Conservation (phyloP, 169 alveolate species). For the Blepharisma undulans region DNA sequence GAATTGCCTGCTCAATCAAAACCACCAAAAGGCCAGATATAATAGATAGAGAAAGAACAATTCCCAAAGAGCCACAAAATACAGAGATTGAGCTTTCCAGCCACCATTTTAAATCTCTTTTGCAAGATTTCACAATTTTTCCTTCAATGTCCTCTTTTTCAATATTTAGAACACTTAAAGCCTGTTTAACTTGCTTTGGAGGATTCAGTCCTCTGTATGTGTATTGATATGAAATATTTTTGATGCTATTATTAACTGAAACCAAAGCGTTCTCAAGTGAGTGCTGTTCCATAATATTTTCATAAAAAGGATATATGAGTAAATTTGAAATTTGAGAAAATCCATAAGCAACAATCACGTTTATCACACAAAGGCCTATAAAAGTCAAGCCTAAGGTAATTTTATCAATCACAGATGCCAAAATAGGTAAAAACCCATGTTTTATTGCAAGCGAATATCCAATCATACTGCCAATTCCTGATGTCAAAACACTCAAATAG, state of each 20-base stretch:
- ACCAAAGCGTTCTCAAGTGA: background rate
- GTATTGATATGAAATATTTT: background rate
- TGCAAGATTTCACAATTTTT: background rate
- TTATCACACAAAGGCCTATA: background rate
- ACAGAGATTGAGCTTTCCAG: background rate
- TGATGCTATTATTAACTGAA: background rate
- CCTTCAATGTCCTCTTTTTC: background rate
- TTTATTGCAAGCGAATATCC: background rate
- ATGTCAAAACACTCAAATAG: background rate
- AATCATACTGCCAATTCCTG: background rate
- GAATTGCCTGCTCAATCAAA: background rate
- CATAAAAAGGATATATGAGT: background rate
- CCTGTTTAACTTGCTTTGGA: background rate
- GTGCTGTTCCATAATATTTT: background rate
- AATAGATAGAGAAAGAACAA: background rate
- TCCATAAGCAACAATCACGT: background rate
- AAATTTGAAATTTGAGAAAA: background rate
- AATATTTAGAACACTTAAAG: background rate
- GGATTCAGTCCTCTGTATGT: background rate
- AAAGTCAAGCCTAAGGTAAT: background rate
- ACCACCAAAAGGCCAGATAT: background rate
- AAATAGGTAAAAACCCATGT: background rate
- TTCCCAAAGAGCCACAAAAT: background rate
- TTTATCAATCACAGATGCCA: background rate
- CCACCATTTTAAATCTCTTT: background rate